Evolutionary conservation across 768 basidiomycete species (phyloP), one percentile per base, ranked within the genome.

Genomic region (Mycena crocata): DNA sequence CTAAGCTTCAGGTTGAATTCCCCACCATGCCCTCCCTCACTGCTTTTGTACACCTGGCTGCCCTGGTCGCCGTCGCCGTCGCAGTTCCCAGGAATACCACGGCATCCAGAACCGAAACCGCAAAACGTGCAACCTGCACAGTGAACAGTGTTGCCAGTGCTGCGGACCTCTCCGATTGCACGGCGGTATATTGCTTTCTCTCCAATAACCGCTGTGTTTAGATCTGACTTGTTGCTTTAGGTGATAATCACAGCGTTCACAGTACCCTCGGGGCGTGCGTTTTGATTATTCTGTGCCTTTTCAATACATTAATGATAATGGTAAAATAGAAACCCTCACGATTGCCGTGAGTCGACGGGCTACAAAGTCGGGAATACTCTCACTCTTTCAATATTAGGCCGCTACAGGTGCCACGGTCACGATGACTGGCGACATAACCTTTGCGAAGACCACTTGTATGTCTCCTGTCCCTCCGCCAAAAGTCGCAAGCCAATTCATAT

Each of bases 351-450:
- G 39, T 32, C 28, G 12, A n/a, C n/a, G n/a, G n/a, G n/a, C n/a
- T 4, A 2, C 8, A 37, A 37, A 37, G 15, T 37, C 15, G 35
- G 8, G 8, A 8, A 37, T 37, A 8, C 15, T 15, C 8, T 37
- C 8, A 37, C 15, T 15, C 35, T 8, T 37, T 37, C 15, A 37
- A 37, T 37, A 8, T 7, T 13, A 24, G 78, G 75, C 39, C 78
- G 83, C 84, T 76, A 79, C 54, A 73, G 79, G 35, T 28, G 70
- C 13, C 62, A 74, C 44, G 61, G 74, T 34, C 64, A 73, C 32
- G 4, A 71, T 71, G 70, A 61, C 46, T 2, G 70, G 70, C 1
- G 70, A 71, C 46, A 65, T 71, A 14, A 58, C 62, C 5, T 71
- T 71, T 14, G 57, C 66, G 1, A 68, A 68, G 46, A 71, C 70